These are phyloP conservation scores for Cutaneotrichosporon sp. DNA, from an alignment of 1,284 basidiomycete genomes.

Conservation along the genomic window DNA sequence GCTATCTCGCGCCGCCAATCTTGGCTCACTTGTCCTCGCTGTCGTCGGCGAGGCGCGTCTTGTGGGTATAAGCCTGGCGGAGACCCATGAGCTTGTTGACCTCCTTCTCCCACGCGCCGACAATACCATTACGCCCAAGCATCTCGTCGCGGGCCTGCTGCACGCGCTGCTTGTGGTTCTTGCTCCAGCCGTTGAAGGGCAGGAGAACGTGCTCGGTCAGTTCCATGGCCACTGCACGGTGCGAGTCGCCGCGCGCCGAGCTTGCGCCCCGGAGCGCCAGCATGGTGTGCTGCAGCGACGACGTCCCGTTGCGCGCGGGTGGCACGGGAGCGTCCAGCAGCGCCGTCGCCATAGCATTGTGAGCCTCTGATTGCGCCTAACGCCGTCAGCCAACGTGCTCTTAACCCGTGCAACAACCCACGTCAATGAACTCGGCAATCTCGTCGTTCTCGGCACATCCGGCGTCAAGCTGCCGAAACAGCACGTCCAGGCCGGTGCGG, in stretches of 20 bases:
- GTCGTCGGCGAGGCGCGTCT: slow-evolving; percentile 75
- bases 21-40: slow-evolving; percentile 76
- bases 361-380: slow-evolving; percentile 52
- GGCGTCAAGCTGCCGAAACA: slow-evolving; percentile 72
- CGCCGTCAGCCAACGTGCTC: neutral
- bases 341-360: slow-evolving; percentile 53
- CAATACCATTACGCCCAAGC: slow-evolving; percentile 54
- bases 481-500: slow-evolving; percentile 67
- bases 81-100: slow-evolving; percentile 46
- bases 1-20: too few relatives aligned
- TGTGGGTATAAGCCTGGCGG: slow-evolving; percentile 69
- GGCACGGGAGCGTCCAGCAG: slow-evolving; percentile 26
- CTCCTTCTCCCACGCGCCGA: slow-evolving; percentile 63
- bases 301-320: slow-evolving; percentile 22
- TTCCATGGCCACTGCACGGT: slow-evolving; percentile 36
- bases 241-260: slow-evolving; percentile 37
- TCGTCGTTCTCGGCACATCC: slow-evolving; percentile 70
- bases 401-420: slow-evolving; percentile 35
- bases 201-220: slow-evolving; percentile 37
- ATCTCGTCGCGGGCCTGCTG: slow-evolving; percentile 38
- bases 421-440: slow-evolving; percentile 72
- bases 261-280: slow-evolving; percentile 32
- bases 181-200: slow-evolving; percentile 41
- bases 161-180: slow-evolving; percentile 38
- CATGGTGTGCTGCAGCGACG: slow-evolving; percentile 39